phyloP scores from a whole-genome alignment of 805 yeast genomes.

The Barnettozyma botsteinii region DNA sequence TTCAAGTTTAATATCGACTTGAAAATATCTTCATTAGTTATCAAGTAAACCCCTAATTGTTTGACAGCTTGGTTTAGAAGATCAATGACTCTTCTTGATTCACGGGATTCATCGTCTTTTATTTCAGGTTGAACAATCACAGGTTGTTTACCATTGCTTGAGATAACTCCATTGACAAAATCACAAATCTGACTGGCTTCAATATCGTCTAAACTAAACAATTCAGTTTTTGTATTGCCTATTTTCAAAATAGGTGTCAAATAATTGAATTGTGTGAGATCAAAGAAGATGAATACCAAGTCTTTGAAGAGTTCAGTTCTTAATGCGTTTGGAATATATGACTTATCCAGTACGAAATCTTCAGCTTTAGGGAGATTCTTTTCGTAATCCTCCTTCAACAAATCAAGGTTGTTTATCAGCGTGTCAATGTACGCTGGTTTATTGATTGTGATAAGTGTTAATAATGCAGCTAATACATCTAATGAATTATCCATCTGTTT shows the following conservation, averaged over 20 bases:
- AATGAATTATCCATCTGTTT: slow-evolving; percentile 20
- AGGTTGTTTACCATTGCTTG: background rate
- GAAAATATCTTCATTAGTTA: slow-evolving; percentile 26
- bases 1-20: slow-evolving; percentile 21
- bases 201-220: background rate
- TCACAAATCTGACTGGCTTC: background rate
- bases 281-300: slow-evolving; percentile 23
- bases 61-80: slow-evolving; percentile 16
- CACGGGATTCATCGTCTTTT: slow-evolving; percentile 1
- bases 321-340: slow-evolving; percentile 18
- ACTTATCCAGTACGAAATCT: slow-evolving; percentile 20
- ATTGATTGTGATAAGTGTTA: slow-evolving; percentile 27
- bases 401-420: slow-evolving; percentile 12
- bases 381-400: slow-evolving; percentile 17
- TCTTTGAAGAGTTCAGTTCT: slow-evolving; percentile 24
- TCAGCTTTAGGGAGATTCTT: slow-evolving; percentile 22
- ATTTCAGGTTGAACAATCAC: slow-evolving; percentile 17
- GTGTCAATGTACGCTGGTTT: slow-evolving; percentile 20
- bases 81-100: background rate
- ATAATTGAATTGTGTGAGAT: slow-evolving; percentile 17
- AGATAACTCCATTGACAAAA: background rate
- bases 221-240: background rate
- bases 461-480: slow-evolving; percentile 29
- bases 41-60: slow-evolving; percentile 16
- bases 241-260: slow-evolving; percentile 22